These are phyloP conservation scores for Oldenlandia corymbosa DNA, from an alignment of 257 asterid genomes.

Conservation along the genomic window DNA sequence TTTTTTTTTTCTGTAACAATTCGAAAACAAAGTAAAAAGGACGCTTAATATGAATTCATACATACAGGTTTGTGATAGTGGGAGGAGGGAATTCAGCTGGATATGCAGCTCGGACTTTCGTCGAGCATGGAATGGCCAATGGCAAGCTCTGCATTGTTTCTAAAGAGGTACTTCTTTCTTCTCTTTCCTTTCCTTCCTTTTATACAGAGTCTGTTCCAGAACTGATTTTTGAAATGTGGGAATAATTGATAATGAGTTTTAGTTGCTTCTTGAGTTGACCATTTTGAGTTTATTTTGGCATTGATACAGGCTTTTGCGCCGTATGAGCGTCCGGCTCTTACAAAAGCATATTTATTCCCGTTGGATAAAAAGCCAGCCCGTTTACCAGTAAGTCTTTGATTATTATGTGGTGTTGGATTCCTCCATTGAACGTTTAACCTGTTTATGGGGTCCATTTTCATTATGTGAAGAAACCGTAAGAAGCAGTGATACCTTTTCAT, in stretches of 20 bases:
- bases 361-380: constrained; percentile 93
- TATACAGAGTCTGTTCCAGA: not conserved
- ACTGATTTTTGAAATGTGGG: not conserved
- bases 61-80: constrained; percentile 73
- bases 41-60: not conserved
- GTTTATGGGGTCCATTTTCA: not conserved
- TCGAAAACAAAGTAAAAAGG: not conserved
- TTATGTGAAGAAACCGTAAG: not conserved
- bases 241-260: not conserved
- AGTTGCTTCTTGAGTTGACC: not conserved
- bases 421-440: not conserved
- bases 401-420: not conserved
- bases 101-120: constrained; percentile 84
- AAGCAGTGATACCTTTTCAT: not conserved
- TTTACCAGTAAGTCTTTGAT: constrained; percentile 55
- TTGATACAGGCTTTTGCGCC: constrained; percentile 73
- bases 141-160: constrained; percentile 92
- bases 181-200: not conserved
- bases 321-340: constrained; percentile 93
- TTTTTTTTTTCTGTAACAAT: not conserved
- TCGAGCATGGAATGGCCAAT: constrained; percentile 81
- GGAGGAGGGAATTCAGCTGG: constrained; percentile 99
- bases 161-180: constrained; percentile 54
- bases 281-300: constrained; percentile 18
- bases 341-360: constrained; percentile 84